Conservation (phyloP, 2,329 filamentous ascomycete species). For the Ilyonectria mors-panacis region DNA sequence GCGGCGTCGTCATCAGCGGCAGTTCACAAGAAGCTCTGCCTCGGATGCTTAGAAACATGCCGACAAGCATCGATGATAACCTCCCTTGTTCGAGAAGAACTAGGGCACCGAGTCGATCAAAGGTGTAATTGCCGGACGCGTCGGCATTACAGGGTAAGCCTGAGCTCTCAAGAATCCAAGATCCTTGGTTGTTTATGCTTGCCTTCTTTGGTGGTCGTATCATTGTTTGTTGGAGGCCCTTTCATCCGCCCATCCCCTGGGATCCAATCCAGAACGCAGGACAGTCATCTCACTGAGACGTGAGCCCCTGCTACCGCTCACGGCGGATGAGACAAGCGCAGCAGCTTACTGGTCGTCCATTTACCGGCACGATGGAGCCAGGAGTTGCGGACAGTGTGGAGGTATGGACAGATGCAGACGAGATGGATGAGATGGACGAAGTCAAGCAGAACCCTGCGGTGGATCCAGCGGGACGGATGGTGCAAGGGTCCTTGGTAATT, state of each 20-base stretch:
- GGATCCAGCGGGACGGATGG: conserved; percentile 3
- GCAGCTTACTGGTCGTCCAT: not conserved
- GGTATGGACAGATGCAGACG: not conserved
- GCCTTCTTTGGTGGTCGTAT: not conserved
- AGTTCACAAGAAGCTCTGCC: not conserved
- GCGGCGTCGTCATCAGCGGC: not conserved
- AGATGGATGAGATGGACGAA: not conserved
- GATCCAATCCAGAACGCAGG: not conserved
- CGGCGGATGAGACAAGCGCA: not conserved
- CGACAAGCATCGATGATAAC: not conserved
- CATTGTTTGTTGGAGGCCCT: not conserved
- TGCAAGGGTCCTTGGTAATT: conserved; percentile 15
- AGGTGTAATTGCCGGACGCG: not conserved
- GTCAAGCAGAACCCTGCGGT: conserved; percentile 13
- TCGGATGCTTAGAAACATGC: not conserved
- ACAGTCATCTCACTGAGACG: conserved; percentile 2
- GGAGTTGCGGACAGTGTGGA: not conserved
- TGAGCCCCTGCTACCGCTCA: conserved; percentile 1
- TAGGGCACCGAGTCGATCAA: not conserved
- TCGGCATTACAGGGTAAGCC: not conserved
- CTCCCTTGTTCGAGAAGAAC: not conserved
- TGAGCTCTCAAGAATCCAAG: not conserved
- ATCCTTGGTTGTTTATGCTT: conserved; percentile 22
- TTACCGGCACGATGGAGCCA: conserved; percentile 1
- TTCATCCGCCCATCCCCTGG: conserved; percentile 3